Base-by-base conservation (phyloP, 805 yeast genomes). In the Cyberlindnera xishuangbannaensis region DNA sequence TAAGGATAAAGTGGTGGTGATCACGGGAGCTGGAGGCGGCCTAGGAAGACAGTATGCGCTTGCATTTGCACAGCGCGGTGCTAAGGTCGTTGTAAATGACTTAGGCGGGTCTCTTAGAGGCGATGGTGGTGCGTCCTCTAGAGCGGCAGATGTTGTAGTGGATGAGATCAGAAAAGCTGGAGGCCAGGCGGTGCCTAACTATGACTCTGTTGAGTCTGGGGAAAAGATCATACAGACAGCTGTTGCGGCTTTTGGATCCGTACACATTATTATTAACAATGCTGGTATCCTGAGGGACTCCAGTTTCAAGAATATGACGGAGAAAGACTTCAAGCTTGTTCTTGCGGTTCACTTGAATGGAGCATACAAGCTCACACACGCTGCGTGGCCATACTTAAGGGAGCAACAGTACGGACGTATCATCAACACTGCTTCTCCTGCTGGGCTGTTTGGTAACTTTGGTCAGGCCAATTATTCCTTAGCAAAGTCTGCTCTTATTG, bases 1-100 rank as follows among this genome's bases (percentile, higher is more conserved):
- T 53, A 81, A 84, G 51, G 86, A 78, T 49, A 80, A 83, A 58
- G 97, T 90, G 27, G 97, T 90, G 21, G 77, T 90, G 37, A 78
- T 90, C 56, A 90, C 97, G 31, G 98, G 98, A 21, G 92, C 97
- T 30, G 98, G 98, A 44, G 97, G 97, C 47, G 98, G 97, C 14
- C 71, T 90, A 28, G 98, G 98, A 16, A 83, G 72, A 50, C 77
- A 77, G 30, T 90, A 90, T 60, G 95, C 96, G 5, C 63, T 86
- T 20, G 86, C 82, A 48, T 90, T 71, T 61, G 97, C 95, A 27
- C 66, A 76, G 39, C 71, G 95, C 47, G 97, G 97, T 22, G 98
- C 97, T 40, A 80, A 81, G 50, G 96, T 90, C 23, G 95, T 90
- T 17, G 95, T 90, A 20, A 90, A 90, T 56, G 98, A 90, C 61